Base-by-base conservation (phyloP, 179 eudicot genomes). In the Heliamphora ciliata region DNA sequence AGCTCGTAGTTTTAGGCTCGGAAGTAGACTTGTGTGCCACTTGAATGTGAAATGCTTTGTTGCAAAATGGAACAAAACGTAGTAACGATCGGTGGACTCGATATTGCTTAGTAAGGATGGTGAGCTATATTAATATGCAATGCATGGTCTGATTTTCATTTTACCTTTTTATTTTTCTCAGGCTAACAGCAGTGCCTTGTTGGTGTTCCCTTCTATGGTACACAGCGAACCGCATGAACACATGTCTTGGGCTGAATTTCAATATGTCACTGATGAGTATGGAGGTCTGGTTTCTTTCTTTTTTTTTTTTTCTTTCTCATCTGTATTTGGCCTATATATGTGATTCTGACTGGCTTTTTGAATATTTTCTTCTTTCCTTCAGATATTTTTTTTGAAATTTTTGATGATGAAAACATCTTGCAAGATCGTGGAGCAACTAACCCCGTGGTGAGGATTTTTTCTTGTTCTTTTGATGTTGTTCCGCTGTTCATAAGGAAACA, bases 171-270 rank as follows among this genome's bases (percentile, higher is more conserved):
- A 68, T 54, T 24, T 18, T 79, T 58, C 76, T 80, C 59, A 89
- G 91, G 90, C 89, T 76, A 83, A 86, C 73, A 82, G 74, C 84
- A 83, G 79, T 77, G 91, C 90, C 1, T 60, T 88, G 84, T 78
- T 89, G 83, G 70, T 89, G 14, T 88, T 89, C 81, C 91, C 91
- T 79, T 83, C 89, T 54, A 60, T 47, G 54, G 84, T 88, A 74
- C 91, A 89, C 81, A 71, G 66, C 82, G 91, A 89, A 84, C 91
- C 91, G 64, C 89, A 87, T 82, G 90, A 87, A 79, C 84, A 88
- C 48, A 77, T 84, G 78, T 86, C 91, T 46, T 89, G 91, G 91
- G 88, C 87, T 58, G 90, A 89, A 69, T 86, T 74, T 76, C 84
- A 80, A 48, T 89, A 88, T 79, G 83, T 88, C 50, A 75, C 86